Base-by-base conservation (phyloP, 352 stramenopile species). In the Phytopythium mirpurense region DNA sequence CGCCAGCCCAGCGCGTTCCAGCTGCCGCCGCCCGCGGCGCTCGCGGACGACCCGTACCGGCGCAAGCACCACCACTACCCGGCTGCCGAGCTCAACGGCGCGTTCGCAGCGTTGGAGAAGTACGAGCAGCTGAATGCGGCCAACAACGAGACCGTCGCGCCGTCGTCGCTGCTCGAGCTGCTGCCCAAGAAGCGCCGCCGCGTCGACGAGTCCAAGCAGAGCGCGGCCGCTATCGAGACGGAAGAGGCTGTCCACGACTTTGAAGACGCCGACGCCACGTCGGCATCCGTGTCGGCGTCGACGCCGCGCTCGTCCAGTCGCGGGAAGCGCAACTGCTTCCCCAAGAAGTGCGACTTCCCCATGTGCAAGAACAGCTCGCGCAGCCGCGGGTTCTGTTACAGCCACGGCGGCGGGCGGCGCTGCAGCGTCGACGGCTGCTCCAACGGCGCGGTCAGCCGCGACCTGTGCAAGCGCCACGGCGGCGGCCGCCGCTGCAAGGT, bases 281-380 rank as follows among this genome's bases (percentile, higher is more conserved):
- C n/a, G 1, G 38, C 24, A 0, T 21, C 27, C 11, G 38, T 4
- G 21, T 35, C 48, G 9, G n/a, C n/a, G n/a, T 47, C 57, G 14
- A 55, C 62, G 9, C 46, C 55, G 24, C 23, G 35, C 45, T 57
- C n/a, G 19, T 45, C 21, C 1, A 34, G 23, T 9, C 41, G 41
- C 15, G 24, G 41, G 8, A 89, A 89, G 68, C 78, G 78, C 38
- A 63, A 79, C 29, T 85, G 73, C 51, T 82, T 86, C 40, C 78
- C 78, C 19, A 90, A 89, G 70, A 90, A 90, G 54, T 90, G 80
- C 60, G 78, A 88, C 64, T 90, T 90, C 44, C 80, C 80, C 10
- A 82, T 90, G 74, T 90, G 80, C 70, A 87, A 87, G 63, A 90
- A 90, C 74, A 83, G 70, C 55, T 86, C 80, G 18, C 77, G 80